phyloP scores from a whole-genome alignment of 225 moss, liverwort and hornwort genomes.

The Polytrichum formosum region DNA sequence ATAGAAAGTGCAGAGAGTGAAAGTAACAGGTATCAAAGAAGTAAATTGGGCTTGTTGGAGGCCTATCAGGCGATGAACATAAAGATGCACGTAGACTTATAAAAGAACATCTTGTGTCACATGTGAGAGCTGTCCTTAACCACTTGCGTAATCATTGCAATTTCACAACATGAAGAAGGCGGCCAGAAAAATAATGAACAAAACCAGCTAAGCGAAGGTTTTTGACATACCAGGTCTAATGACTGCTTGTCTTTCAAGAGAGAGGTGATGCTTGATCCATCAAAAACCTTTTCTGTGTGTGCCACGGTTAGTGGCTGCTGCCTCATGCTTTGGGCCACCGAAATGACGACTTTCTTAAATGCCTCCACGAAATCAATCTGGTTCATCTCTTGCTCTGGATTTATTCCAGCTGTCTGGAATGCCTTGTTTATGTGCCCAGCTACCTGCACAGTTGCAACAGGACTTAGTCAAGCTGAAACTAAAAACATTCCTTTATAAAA shows the following conservation, averaged over 20 bases:
- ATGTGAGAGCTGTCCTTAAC: not conserved
- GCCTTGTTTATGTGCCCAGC: conserved; percentile 32
- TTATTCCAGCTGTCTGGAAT: conserved; percentile 29
- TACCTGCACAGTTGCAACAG: conserved; percentile 23
- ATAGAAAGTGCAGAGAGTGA: too few species aligned
- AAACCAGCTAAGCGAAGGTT: too few species aligned
- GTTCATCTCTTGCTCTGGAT: conserved; percentile 23
- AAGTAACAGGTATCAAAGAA: too few species aligned
- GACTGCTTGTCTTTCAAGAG: conserved; percentile 48
- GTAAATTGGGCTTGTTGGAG: too few species aligned
- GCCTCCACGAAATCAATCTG: conserved; percentile 47
- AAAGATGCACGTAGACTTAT: not conserved
- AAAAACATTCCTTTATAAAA: too few species aligned
- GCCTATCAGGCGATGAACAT: not conserved
- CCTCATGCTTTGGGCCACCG: conserved; percentile 38
- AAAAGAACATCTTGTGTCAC: too few species aligned
- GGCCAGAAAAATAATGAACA: not conserved
- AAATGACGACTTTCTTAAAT: conserved; percentile 19
- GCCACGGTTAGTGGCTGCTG: conserved; percentile 56
- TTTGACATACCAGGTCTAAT: conserved; percentile 45
- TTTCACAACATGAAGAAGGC: not conserved
- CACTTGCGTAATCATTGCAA: not conserved
- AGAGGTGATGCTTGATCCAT: conserved; percentile 46
- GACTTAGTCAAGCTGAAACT: too few species aligned
- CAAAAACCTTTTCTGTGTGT: conserved; percentile 60